phyloP scores from a whole-genome alignment of 208 protist genomes.

The Crithidia brevicula region DNA sequence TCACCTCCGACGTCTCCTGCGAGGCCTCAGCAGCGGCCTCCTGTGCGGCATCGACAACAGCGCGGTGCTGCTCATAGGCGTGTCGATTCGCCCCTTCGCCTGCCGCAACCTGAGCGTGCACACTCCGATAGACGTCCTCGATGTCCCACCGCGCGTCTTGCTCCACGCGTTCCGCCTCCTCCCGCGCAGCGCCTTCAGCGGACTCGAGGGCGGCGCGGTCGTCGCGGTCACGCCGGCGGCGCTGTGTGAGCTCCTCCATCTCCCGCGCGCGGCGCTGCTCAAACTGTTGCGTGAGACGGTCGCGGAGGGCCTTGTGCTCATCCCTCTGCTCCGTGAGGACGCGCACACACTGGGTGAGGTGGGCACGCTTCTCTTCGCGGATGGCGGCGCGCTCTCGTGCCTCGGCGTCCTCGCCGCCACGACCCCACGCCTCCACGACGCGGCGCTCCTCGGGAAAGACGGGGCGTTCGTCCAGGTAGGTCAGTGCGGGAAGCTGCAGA shows the following conservation, averaged over 20 bases:
- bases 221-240: conserved; percentile 47
- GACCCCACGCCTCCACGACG: conserved; percentile 81
- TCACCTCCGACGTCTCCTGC: conserved; percentile 8
- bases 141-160: conserved; percentile 38
- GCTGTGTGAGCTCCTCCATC: conserved; percentile 51
- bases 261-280: conserved; percentile 61
- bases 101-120: conserved; percentile 13
- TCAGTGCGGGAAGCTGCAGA: conserved; percentile 69
- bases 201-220: conserved; percentile 32
- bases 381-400: conserved; percentile 69
- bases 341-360: conserved; percentile 78
- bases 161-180: conserved; percentile 39
- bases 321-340: conserved; percentile 79
- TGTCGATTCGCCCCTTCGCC: conserved; percentile 41
- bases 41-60: conserved; percentile 34
- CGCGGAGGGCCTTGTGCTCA: conserved; percentile 65
- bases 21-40: neutral
- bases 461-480: conserved; percentile 90
- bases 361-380: conserved; percentile 79
- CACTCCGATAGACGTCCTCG: conserved; percentile 36
- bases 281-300: conserved; percentile 74
- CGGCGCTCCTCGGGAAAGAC: conserved; percentile 89
- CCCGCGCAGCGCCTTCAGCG: conserved; percentile 39
- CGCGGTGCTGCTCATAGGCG: conserved; percentile 52
- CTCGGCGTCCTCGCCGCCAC: conserved; percentile 75